Percentiles rank a stretch among this genome's conserved stretches.
Conservation (phyloP, 768 basidiomycete genomes). For the Suillus spraguei region DNA sequence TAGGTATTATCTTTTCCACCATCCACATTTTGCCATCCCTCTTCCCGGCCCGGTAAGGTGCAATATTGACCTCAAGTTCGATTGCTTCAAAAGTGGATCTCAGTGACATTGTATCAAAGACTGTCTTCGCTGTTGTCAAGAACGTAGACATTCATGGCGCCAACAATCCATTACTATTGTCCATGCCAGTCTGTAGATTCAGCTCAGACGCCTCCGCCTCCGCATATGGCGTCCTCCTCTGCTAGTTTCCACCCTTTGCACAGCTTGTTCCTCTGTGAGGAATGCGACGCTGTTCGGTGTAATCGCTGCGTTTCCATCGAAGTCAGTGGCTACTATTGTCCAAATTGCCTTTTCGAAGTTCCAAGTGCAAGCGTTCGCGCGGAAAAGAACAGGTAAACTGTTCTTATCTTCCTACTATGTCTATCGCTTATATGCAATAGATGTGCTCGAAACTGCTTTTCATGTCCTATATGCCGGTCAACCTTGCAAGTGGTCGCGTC, state of each 20-base stretch:
- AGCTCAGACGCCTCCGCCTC: slow-evolving; percentile 60
- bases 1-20: neutral
- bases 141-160: slow-evolving; percentile 36
- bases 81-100: neutral
- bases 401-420: slow-evolving; percentile 5
- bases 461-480: slow-evolving; percentile 91
- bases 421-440: slow-evolving; percentile 41
- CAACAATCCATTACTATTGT: slow-evolving; percentile 66
- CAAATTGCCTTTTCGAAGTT: slow-evolving; percentile 97
- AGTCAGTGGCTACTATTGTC: slow-evolving; percentile 97
- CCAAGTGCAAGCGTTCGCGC: slow-evolving; percentile 97
- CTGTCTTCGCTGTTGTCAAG: neutral
- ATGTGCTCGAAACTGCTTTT: slow-evolving; percentile 97
- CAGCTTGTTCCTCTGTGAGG: slow-evolving; percentile 94
- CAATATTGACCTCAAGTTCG: neutral
- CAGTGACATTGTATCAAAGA: neutral
- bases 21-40: neutral
- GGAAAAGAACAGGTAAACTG: slow-evolving; percentile 87
- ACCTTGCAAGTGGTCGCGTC: slow-evolving; percentile 91
- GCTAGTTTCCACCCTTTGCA: slow-evolving; percentile 83
- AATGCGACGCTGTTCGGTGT: slow-evolving; percentile 95
- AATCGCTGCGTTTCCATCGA: slow-evolving; percentile 91
- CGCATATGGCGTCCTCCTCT: slow-evolving; percentile 75
- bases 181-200: slow-evolving; percentile 61
- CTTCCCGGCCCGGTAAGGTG: neutral